Base-by-base conservation (phyloP, 2,329 filamentous ascomycete species). In the Diaporthe ampelina region DNA sequence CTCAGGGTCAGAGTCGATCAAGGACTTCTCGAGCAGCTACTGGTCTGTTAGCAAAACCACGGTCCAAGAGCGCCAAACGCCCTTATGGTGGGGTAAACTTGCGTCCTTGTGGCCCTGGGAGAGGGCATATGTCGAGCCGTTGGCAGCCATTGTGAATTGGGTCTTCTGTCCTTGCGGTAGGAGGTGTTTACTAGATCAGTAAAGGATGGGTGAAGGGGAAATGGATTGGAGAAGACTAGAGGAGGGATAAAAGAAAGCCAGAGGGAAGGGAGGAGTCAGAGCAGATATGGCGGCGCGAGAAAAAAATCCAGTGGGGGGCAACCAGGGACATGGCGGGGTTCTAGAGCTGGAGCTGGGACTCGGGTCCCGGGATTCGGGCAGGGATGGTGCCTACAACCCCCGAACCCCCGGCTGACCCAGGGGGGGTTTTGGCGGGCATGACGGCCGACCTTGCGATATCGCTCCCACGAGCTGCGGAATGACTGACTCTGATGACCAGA, bases 21-120 rank as follows among this genome's bases (percentile, higher is more conserved):
- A 92, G 84, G 94, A 94, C 89, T 94, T 97, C 91, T 98, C 94
- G 88, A 99, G 94, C 91, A 98, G 92, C 95, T 98, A 74, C 73
- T 54, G 77, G n/a, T 52, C 40, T 65, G 78, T 77, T 76, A 79
- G 80, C 82, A 78, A 83, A 78, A 74, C 40, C 59, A 43, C 35
- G 10, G 26, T 26, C 11, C 52, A 58, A 4, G 32, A 52, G 45
- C 67, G 19, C 48, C 65, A 50, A 56, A 37, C 32, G 13, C 24
- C 58, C 17, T 45, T 6, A 26, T n/a, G 67, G 70, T 59, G 63
- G 61, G 70, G 29, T 61, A 32, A 15, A 77, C 81, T 79, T 35
- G 82, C 82, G 67, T 83, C 79, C 79, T 79, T 81, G 78, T 83
- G 82, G 77, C 79, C 80, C 75, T 80, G 74, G n/a, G 81, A 82